Conservation (phyloP, 441 rosid genomes). For the Adansonia rubrostipa region DNA sequence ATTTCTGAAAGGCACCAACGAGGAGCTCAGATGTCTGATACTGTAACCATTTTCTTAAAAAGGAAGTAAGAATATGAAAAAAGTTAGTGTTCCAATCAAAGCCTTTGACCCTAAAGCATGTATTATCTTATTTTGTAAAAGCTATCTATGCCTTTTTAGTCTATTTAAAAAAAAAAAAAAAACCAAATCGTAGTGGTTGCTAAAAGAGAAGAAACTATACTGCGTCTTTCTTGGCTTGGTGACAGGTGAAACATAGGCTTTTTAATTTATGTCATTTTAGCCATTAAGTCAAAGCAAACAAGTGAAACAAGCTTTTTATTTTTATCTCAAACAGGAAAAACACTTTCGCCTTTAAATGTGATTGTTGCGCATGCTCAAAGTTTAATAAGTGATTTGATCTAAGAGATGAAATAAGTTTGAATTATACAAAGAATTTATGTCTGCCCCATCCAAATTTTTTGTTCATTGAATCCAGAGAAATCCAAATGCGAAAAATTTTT, state of each 20-base stretch:
- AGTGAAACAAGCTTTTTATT: slow-evolving; percentile 3
- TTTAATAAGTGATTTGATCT: slow-evolving; percentile 18
- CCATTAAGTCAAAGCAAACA: background rate
- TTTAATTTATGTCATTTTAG: background rate
- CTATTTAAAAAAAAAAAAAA: background rate
- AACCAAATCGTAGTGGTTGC: background rate
- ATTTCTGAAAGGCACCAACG: too few relatives aligned
- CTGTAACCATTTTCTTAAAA: background rate
- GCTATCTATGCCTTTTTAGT: background rate
- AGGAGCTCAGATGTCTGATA: background rate
- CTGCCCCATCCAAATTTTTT: slow-evolving; percentile 10
- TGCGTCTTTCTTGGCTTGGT: background rate
- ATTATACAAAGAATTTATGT: background rate
- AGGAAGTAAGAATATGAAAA: background rate
- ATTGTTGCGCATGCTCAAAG: background rate
- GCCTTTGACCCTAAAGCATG: background rate
- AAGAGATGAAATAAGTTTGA: slow-evolving; percentile 1
- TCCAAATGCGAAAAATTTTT: background rate
- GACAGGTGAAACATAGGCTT: background rate
- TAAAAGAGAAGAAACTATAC: slow-evolving; percentile 8
- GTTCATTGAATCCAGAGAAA: background rate
- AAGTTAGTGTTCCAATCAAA: background rate
- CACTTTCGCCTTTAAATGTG: slow-evolving; percentile 2
- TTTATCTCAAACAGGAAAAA: background rate
- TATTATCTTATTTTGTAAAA: background rate